Evolutionary conservation across 306 rosid species (phyloP).

Genomic region (Luffa acutangula): DNA sequence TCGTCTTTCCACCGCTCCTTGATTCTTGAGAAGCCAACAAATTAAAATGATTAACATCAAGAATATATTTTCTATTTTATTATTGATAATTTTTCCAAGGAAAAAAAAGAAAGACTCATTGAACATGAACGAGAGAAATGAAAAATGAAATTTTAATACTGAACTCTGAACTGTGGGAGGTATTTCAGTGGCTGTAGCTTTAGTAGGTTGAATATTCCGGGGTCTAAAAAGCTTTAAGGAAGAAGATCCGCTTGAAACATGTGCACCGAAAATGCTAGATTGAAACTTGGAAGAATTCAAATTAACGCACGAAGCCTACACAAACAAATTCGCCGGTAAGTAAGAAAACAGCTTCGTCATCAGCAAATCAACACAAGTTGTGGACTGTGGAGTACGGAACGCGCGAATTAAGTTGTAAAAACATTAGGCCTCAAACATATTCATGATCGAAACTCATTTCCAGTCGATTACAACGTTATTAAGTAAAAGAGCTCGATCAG

Average conservation of each 20-base stretch:
- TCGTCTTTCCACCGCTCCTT: conserved; percentile 49
- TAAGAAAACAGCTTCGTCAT: background rate
- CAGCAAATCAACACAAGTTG: background rate
- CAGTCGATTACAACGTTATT: background rate
- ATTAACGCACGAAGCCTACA: conserved; percentile 36
- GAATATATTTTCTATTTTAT: background rate
- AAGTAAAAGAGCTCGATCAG: background rate
- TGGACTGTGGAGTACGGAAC: background rate
- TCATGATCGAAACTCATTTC: background rate
- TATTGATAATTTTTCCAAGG: background rate
- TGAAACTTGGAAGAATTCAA: conserved; percentile 31
- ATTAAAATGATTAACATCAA: background rate
- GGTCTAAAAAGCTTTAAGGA: conserved; percentile 52
- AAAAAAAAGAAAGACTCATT: background rate
- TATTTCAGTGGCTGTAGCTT: conserved; percentile 86
- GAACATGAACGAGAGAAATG: background rate
- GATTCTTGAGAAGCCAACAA: conserved; percentile 26
- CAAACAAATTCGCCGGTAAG: background rate
- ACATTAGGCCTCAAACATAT: background rate
- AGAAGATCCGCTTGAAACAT: conserved; percentile 37
- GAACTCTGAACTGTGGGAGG: conserved; percentile 64
- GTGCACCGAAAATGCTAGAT: conserved; percentile 43
- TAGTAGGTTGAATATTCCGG: conserved; percentile 41
- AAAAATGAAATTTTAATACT: background rate
- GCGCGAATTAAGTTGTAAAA: background rate